Evolutionary conservation across 345 rosid species (phyloP), one percentile per base, ranked within the genome.

Genomic region (Eucalyptus victrix): DNA sequence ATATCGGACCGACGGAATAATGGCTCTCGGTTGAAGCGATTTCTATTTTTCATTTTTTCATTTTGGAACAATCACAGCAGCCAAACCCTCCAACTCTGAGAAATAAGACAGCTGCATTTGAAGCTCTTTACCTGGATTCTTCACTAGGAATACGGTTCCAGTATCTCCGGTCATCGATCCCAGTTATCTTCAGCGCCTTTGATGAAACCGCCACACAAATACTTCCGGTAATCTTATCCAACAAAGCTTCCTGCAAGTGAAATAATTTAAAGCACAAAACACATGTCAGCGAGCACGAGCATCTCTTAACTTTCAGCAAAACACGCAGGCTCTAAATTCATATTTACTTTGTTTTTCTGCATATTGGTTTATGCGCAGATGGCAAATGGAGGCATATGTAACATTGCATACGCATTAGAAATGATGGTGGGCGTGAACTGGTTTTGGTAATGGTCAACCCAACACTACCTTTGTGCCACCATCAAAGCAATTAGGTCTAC

Each of bases 141-240:
- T 92, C 94, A 1, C 94, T 92, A 9, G 95, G 88, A 51, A 96
- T 89, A 18, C 89, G 94, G 90, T 88, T 95, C 98, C 98, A 97
- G 72, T 97, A 94, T 91, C 97, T 93, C 91, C 96, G 90, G 88
- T 97, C 98, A 93, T 96, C 97, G 49, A 95, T 95, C 47, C 98
- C 97, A 1, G 96, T 97, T n/a, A 97, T 97, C 37, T 89, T 91
- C 81, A 97, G 89, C 2, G 93, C 93, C 91, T 92, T 95, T 17
- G 95, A 93, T 86, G 96, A 95, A 54, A 97, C 91, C 13, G 96
- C 95, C 18, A 96, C 54, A 87, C 95, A 95, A 81, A 95, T 72
- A n/a, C 94, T 95, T 88, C 94, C 95, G 1, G 91, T 94, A 17
- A 30, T 90, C 90, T 94, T 97, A 62, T 97, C 97, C 69, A 97